Conservation (phyloP, 768 basidiomycete genomes). For the Trametes elegans region DNA sequence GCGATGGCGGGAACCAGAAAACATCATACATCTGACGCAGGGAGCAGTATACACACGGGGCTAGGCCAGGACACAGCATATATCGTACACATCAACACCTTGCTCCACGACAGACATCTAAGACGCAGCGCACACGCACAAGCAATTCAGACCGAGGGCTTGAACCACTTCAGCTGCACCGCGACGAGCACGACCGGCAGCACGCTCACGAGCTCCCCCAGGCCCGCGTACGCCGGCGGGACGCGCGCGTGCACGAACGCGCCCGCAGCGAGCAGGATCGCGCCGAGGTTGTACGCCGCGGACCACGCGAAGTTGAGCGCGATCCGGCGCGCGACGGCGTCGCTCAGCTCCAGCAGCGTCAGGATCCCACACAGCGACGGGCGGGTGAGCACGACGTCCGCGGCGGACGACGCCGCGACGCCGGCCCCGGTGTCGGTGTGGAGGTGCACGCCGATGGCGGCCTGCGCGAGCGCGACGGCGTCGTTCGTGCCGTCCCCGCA, state of each 20-base stretch:
- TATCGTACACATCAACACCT: not conserved
- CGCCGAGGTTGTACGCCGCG: slow-evolving; percentile 42
- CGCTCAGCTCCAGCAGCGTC: slow-evolving; percentile 38
- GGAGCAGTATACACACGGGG: not conserved
- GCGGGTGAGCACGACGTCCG: slow-evolving; percentile 45
- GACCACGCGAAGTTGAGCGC: slow-evolving; percentile 38
- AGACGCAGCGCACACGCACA: not conserved
- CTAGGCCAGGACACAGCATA: no score
- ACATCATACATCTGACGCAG: not conserved
- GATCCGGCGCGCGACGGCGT: slow-evolving; percentile 35
- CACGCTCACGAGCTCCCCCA: slow-evolving; percentile 44
- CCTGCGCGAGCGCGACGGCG: slow-evolving; percentile 46
- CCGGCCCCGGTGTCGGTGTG: slow-evolving; percentile 34
- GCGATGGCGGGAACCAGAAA: not conserved
- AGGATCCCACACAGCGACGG: slow-evolving; percentile 35
- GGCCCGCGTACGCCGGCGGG: slow-evolving; percentile 41
- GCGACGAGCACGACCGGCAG: slow-evolving; percentile 41
- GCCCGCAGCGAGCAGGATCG: slow-evolving; percentile 49
- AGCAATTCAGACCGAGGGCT: slow-evolving; percentile 4
- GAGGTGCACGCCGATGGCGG: slow-evolving; percentile 44
- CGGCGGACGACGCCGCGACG: slow-evolving; percentile 41
- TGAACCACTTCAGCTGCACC: slow-evolving; percentile 31
- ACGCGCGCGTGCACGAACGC: slow-evolving; percentile 41
- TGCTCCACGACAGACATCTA: not conserved
- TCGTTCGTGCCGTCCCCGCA: slow-evolving; percentile 57